These are phyloP conservation scores for Podospora pseudoanserina DNA, from an alignment of 495 filamentous ascomycete species.

Conservation along the genomic window DNA sequence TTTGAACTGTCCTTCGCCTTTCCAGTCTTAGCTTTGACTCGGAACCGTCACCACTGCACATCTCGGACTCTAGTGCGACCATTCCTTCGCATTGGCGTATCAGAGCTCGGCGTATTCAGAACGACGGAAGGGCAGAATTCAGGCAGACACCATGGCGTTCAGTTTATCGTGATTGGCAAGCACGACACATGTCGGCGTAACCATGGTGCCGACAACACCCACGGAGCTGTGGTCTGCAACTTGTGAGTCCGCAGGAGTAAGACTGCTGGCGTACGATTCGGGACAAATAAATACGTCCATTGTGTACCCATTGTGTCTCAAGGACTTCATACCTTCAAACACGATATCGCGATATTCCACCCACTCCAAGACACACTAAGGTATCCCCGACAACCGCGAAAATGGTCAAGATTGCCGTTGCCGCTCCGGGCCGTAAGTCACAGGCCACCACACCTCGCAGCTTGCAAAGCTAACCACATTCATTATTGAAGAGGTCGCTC, in stretches of 20 bases:
- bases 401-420: slow-evolving; percentile 57
- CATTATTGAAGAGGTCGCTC: slow-evolving; percentile 43
- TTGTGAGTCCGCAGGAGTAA: background rate
- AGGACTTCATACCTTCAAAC: background rate
- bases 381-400: background rate
- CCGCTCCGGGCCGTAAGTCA: slow-evolving; percentile 49
- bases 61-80: background rate
- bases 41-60: background rate
- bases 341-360: background rate
- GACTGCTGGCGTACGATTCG: background rate
- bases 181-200: background rate
- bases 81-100: background rate
- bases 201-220: background rate
- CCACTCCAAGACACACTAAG: too few relatives aligned
- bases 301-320: background rate
- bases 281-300: background rate
- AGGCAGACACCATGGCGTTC: too few relatives aligned
- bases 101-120: too few relatives aligned
- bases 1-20: too few relatives aligned
- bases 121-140: too few relatives aligned
- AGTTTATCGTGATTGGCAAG: background rate
- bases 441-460: too few relatives aligned
- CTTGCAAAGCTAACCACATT: background rate
- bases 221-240: background rate
- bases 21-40: too few relatives aligned